phyloP scores from a whole-genome alignment of 176 grass and related monocot species.

The Hordeum marinum region DNA sequence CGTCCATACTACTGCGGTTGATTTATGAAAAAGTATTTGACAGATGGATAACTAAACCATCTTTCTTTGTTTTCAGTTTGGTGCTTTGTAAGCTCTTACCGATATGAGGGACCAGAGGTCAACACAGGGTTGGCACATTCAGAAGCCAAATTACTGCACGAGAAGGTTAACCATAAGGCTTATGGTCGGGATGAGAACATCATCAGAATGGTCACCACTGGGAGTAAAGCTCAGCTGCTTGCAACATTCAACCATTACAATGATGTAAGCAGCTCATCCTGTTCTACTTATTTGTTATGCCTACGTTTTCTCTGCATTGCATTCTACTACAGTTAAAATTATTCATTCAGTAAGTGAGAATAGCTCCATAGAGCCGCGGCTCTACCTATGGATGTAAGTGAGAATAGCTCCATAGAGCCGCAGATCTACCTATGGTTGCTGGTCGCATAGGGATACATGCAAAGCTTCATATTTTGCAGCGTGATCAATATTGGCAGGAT shows the following conservation, averaged over 20 bases:
- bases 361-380: too few relatives aligned
- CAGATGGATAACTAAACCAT: not conserved
- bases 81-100: constrained; percentile 66
- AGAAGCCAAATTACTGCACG: constrained; percentile 79
- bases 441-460: too few relatives aligned
- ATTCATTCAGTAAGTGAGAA: too few relatives aligned
- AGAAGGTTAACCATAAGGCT: constrained; percentile 72
- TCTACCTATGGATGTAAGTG: too few relatives aligned
- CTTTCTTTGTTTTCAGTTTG: constrained; percentile 43
- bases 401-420: too few relatives aligned
- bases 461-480: too few relatives aligned
- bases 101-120: constrained; percentile 63
- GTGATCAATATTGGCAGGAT: too few relatives aligned
- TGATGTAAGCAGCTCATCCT: constrained; percentile 8
- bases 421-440: too few relatives aligned
- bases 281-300: not conserved
- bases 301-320: not conserved
- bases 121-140: constrained; percentile 67
- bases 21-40: too few relatives aligned
- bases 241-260: constrained; percentile 79
- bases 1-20: too few relatives aligned
- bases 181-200: constrained; percentile 63
- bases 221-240: constrained; percentile 76
- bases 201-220: constrained; percentile 70
- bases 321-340: not conserved